phyloP scores from a whole-genome alignment of 2,329 filamentous ascomycete species.

The Fusarium floridanum region DNA sequence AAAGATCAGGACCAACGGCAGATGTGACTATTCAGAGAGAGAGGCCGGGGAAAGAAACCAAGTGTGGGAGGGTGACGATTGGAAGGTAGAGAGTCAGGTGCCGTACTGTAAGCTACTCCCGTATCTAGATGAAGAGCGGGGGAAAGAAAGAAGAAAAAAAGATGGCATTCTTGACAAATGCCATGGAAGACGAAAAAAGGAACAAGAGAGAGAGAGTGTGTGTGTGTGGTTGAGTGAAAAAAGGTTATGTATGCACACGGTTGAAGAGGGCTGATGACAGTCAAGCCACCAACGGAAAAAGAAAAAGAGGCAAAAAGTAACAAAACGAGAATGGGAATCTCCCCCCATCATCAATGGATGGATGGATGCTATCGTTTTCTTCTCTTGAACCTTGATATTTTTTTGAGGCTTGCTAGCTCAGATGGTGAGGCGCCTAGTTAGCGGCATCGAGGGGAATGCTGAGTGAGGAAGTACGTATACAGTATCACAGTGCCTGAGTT shows the following conservation, averaged over 20 bases:
- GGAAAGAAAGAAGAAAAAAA: not conserved
- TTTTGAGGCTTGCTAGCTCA: slow-evolving; percentile 35
- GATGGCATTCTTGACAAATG: slow-evolving; percentile 34
- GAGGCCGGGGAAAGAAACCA: not conserved
- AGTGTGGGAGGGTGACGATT: not conserved
- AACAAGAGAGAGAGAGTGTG: slow-evolving; percentile 16
- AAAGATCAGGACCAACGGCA: not conserved
- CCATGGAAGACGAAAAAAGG: slow-evolving; percentile 20
- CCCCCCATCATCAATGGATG: not conserved
- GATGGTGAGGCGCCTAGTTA: slow-evolving; percentile 19
- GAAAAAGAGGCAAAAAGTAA: not conserved
- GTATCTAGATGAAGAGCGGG: not conserved
- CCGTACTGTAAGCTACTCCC: not conserved
- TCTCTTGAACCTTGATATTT: not conserved
- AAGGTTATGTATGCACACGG: slow-evolving; percentile 19
- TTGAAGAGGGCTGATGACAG: not conserved
- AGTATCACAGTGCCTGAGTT: slow-evolving; percentile 19
- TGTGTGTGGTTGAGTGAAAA: slow-evolving; percentile 6
- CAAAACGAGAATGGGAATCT: not conserved
- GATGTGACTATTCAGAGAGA: not conserved
- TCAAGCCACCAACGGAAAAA: not conserved
- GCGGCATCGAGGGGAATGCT: slow-evolving; percentile 32
- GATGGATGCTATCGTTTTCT: not conserved
- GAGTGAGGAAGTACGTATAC: slow-evolving; percentile 22
- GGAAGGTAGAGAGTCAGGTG: not conserved